These are phyloP conservation scores for Drosera capensis DNA, from an alignment of 148 eudicot species.

Conservation along the genomic window DNA sequence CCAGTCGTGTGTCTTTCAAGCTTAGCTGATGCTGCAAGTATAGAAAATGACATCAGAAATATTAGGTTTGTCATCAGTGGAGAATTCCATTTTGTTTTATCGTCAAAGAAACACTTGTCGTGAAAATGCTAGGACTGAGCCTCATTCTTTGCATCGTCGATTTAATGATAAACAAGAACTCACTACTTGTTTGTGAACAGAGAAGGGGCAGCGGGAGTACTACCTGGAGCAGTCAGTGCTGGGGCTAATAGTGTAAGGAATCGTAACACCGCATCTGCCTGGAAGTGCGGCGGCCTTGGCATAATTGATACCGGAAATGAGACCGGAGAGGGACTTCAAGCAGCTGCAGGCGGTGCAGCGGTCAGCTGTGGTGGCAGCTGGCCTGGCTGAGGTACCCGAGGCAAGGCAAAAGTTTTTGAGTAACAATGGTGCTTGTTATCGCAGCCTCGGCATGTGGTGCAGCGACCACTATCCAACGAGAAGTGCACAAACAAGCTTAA, in stretches of 20 bases:
- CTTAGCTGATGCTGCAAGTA: no score
- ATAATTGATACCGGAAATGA: constrained; percentile 5
- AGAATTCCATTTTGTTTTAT: no score
- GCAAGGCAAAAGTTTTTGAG: constrained; percentile 14
- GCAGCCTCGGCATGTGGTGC: constrained; percentile 10
- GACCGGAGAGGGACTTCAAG: constrained; percentile 13
- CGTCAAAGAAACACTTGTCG: no score
- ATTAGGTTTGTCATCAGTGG: no score
- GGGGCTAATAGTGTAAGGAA: constrained; percentile 24
- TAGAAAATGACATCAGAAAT: no score
- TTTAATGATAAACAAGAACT: no score
- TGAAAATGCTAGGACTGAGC: no score
- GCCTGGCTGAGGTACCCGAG: constrained; percentile 10
- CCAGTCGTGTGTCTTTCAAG: no score
- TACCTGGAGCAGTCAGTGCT: constrained; percentile 9
- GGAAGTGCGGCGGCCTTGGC: constrained; percentile 14
- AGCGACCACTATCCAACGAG: constrained; percentile 1
- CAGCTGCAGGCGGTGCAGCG: constrained; percentile 24
- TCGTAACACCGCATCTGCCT: constrained; percentile 17
- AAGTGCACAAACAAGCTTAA: constrained; percentile 1
- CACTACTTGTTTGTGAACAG: no score
- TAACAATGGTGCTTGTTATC: constrained; percentile 14
- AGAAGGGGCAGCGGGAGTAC: no score
- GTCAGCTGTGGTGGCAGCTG: constrained; percentile 17
- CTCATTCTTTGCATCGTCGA: no score